These are phyloP conservation scores for Cordyceps pruinosa DNA, from an alignment of 2,329 filamentous ascomycete genomes.

Conservation along the genomic window DNA sequence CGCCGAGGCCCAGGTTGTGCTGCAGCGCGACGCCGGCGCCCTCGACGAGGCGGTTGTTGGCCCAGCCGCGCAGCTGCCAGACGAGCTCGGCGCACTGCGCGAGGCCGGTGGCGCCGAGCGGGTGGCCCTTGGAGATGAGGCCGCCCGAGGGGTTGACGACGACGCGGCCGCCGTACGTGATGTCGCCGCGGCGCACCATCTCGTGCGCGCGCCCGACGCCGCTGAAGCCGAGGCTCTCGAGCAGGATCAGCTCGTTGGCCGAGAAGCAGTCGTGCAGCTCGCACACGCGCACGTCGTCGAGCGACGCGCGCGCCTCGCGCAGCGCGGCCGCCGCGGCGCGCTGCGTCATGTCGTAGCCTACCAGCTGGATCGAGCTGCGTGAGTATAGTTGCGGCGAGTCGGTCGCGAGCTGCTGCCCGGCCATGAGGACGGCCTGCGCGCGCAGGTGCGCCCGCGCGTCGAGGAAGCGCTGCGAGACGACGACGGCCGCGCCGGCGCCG, in stretches of 20 bases:
- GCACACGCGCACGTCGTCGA: constrained; percentile 18
- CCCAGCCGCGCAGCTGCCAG: constrained; percentile 26
- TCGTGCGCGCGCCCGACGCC: constrained; percentile 19
- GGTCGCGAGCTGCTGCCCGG: constrained; percentile 81
- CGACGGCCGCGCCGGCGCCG: constrained; percentile 77
- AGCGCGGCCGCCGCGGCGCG: constrained; percentile 19
- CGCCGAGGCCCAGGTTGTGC: constrained; percentile 25
- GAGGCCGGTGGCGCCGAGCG: constrained; percentile 24
- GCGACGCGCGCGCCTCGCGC: constrained; percentile 17
- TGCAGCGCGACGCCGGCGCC: constrained; percentile 18
- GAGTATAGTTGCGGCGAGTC: constrained; percentile 76
- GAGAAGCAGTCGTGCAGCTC: constrained; percentile 26
- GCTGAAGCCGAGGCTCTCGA: constrained; percentile 21
- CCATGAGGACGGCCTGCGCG: constrained; percentile 75
- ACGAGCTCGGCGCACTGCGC: constrained; percentile 25
- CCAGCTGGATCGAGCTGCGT: constrained; percentile 21
- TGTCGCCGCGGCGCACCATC: constrained; percentile 19
- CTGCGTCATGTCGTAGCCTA: constrained; percentile 24
- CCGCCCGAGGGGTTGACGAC: constrained; percentile 24
- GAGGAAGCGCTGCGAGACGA: constrained; percentile 85
- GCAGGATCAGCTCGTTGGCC: constrained; percentile 21
- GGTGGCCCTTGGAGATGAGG: constrained; percentile 25
- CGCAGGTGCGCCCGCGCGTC: constrained; percentile 67
- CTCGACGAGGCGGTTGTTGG: constrained; percentile 20
- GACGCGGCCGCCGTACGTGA: constrained; percentile 20